Evolutionary conservation across 2,329 filamentous ascomycete genomes (phyloP), one percentile per base, ranked within the genome.

Genomic region (Exophiala oligosperma): DNA sequence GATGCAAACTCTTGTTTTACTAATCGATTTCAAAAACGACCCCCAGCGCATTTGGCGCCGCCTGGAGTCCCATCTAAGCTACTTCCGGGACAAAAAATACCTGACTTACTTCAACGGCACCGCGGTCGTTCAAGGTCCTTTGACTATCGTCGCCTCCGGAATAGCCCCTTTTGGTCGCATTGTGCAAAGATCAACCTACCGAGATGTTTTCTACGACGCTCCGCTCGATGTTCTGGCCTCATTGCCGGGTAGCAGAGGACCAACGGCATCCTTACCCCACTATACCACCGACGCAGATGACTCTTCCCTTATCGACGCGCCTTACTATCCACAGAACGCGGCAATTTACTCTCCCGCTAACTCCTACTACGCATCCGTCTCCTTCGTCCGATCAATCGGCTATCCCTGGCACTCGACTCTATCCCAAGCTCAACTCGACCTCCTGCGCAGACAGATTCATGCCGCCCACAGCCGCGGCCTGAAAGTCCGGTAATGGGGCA

Each of bases 401-500:
- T 26, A 49, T 40, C 32, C 49, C 8, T 57, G 54, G 54, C 38
- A 46, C 47, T 78, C 81, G 24, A 74, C 70, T 3, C 70, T 84
- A 11, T 49, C 46, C 0, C 53, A 70, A 1, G 54, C 64, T 2
- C 81, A 85, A 63, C 69, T 80, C 50, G 62, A 74, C 0, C 68
- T 71, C 5, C 73, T 86, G 59, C 72, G 81, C 28, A 71, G 72
- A 2, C 82, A 85, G 65, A 78, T 85, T 41, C 71, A 70, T 0
- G 77, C 74, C 9, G 83, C 83, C 3, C 76, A 82, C 52, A 65
- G 70, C 2, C 72, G 76, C 12, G 83, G 83, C 0, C 66, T 86
- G 44, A 82, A 83, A 62, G 78, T 77, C 1, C 70, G 83, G 43
- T 86, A 84, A 62, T 85, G 82, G 82, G 74, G 75, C n/a, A 76